Base-by-base conservation (phyloP, 306 rosid genomes). In the Cajanus cajan region DNA sequence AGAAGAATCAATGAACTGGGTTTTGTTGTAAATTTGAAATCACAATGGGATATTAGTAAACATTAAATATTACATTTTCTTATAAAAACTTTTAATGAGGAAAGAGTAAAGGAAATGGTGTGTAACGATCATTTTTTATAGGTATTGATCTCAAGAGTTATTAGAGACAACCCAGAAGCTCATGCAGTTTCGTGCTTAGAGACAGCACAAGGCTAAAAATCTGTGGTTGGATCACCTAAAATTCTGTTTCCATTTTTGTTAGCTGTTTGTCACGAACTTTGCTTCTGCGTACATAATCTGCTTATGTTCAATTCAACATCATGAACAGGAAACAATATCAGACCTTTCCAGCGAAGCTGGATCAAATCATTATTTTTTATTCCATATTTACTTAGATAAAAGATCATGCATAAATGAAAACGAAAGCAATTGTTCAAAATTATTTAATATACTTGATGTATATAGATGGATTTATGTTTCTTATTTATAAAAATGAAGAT, bases 201-300 rank as follows among this genome's bases (percentile, higher is more conserved):
- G 41, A 41, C 40, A 37, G 24, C 24, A 62, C 31, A 18, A 43
- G 11, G 71, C 33, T 37, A 65, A 63, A 64, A 9, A 25, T 1
- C 19, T 57, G 51, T 16, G 45, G 34, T 63, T 21, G 34, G 72
- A 45, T 63, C 72, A 47, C 62, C 24, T 7, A 34, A 48, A 36
- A 14, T 63, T 66, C 33, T 76, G 74, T 77, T 77, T 43, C 66
- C 43, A 51, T 76, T 44, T 75, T n/a, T 28, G 34, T 61, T 21
- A 40, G 78, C 57, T 73, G 68, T 41, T 58, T 8, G 19, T 13
- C 28, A 57, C 19, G 15, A 33, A 58, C 18, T 34, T 52, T 48
- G 48, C 73, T 48, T 39, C 45, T 74, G 69, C 24, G 52, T 63
- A 47, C 12, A 59, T 59, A 61, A 43, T 48, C 40, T 48, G 19